Conservation (phyloP, 225 moss, liverwort and hornwort species). For the Physcomitrium patens region DNA sequence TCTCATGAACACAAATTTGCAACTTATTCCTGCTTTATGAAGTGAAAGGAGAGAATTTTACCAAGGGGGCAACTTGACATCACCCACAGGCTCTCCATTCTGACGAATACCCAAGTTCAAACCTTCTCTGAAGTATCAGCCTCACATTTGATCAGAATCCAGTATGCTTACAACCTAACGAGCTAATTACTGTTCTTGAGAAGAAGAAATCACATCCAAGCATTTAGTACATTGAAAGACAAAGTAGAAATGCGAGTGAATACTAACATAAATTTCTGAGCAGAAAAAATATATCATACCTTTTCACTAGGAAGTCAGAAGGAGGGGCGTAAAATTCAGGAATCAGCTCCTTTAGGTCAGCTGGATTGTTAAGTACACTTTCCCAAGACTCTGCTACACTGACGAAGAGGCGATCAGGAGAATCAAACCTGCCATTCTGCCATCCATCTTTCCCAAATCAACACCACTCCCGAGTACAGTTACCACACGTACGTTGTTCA, state of each 20-base stretch:
- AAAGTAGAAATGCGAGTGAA: conserved; percentile 11
- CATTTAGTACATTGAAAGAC: conserved; percentile 16
- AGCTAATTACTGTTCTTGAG: conserved; percentile 6
- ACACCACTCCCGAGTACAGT: conserved; percentile 13
- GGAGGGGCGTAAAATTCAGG: conserved; percentile 97
- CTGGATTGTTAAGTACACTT: conserved; percentile 91
- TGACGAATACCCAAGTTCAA: conserved; percentile 92
- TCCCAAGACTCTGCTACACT: conserved; percentile 95
- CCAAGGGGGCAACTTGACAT: conserved; percentile 91
- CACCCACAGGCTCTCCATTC: conserved; percentile 83
- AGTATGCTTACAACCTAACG: conserved; percentile 17
- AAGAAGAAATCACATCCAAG: conserved; percentile 4
- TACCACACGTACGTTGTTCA: not conserved
- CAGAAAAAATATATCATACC: conserved; percentile 44
- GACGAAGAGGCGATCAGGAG: conserved; percentile 94
- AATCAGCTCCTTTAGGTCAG: conserved; percentile 96
- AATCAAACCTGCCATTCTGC: conserved; percentile 98
- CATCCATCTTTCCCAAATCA: conserved; percentile 43
- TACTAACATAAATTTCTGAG: conserved; percentile 19
- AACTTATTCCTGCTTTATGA: conserved; percentile 21
- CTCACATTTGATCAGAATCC: conserved; percentile 27
- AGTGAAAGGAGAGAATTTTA: conserved; percentile 34
- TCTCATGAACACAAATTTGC: conserved; percentile 21
- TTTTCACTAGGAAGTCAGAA: conserved; percentile 85
- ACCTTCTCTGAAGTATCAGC: conserved; percentile 69